These are phyloP conservation scores for Ambrosia hybrid DNA, from an alignment of 140 eudicot genomes.

Conservation along the genomic window DNA sequence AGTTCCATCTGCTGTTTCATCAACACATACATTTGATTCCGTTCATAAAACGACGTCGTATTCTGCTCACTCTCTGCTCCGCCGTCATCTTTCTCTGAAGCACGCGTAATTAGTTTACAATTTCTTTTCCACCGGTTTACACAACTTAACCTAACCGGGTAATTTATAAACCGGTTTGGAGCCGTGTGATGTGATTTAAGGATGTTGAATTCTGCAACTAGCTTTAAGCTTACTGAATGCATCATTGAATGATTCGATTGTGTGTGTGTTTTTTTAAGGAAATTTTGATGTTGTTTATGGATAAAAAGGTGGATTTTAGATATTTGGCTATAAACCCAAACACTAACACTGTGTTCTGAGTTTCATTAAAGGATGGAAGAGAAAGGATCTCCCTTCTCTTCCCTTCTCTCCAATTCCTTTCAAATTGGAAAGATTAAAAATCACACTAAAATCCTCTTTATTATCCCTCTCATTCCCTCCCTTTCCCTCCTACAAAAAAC, in stretches of 20 bases:
- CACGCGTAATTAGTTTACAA: conserved; percentile 52
- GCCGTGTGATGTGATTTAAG: conserved; percentile 25
- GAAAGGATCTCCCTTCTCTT: too few species aligned
- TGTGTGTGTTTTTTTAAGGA: background rate
- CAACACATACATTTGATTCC: conserved; percentile 78
- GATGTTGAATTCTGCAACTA: conserved; percentile 39
- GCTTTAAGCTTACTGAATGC: conserved; percentile 52
- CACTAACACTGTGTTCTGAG: too few species aligned
- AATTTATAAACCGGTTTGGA: conserved; percentile 34
- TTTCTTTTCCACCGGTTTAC: conserved; percentile 20
- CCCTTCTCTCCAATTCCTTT: too few species aligned
- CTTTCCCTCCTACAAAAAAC: too few species aligned
- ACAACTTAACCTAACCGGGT: conserved; percentile 27
- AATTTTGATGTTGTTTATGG: conserved; percentile 11
- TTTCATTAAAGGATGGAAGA: too few species aligned
- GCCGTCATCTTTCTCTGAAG: conserved; percentile 44
- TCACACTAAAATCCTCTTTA: too few species aligned
- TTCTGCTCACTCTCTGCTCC: conserved; percentile 51
- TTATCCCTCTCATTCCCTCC: too few species aligned
- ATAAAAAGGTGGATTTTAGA: background rate
- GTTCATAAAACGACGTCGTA: conserved; percentile 47
- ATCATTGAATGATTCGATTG: conserved; percentile 13
- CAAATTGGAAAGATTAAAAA: too few species aligned
- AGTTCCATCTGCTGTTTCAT: conserved; percentile 92
- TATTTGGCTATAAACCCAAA: too few species aligned